Conservation (phyloP, 768 basidiomycete species). For the Suillus plorans region DNA sequence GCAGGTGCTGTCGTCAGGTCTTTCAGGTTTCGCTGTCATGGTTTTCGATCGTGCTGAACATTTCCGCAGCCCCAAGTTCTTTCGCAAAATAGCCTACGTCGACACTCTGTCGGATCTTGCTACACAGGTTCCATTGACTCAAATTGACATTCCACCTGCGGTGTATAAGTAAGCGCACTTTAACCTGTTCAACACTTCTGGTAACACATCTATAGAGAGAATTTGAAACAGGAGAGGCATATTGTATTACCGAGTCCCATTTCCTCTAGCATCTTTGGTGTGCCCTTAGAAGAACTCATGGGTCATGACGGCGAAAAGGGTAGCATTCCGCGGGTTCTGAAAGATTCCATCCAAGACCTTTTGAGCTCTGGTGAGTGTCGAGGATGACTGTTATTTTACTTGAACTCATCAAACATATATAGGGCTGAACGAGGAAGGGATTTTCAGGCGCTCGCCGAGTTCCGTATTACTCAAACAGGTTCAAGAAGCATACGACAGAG, state of each 20-base stretch:
- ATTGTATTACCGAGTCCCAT: conserved; percentile 65
- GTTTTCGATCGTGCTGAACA: background rate
- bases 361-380: conserved; percentile 48
- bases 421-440: conserved; percentile 70
- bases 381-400: background rate
- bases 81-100: conserved; percentile 78
- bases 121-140: conserved; percentile 74
- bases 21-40: conserved; percentile 4
- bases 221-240: conserved; percentile 68
- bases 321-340: conserved; percentile 77
- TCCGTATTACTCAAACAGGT: conserved; percentile 69
- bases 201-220: conserved; percentile 55
- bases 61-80: conserved; percentile 78
- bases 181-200: background rate
- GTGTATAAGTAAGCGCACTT: conserved; percentile 69
- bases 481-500: conserved; percentile 83
- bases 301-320: conserved; percentile 82
- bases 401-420: background rate
- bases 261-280: conserved; percentile 71
- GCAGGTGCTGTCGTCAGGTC: conserved; percentile 87
- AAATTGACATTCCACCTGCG: conserved; percentile 81
- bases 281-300: conserved; percentile 82
- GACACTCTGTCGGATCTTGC: conserved; percentile 79
- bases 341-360: conserved; percentile 71
- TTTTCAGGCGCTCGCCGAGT: conserved; percentile 81